phyloP scores from a whole-genome alignment of 257 asterid species.

The Nicotiana tabacum region DNA sequence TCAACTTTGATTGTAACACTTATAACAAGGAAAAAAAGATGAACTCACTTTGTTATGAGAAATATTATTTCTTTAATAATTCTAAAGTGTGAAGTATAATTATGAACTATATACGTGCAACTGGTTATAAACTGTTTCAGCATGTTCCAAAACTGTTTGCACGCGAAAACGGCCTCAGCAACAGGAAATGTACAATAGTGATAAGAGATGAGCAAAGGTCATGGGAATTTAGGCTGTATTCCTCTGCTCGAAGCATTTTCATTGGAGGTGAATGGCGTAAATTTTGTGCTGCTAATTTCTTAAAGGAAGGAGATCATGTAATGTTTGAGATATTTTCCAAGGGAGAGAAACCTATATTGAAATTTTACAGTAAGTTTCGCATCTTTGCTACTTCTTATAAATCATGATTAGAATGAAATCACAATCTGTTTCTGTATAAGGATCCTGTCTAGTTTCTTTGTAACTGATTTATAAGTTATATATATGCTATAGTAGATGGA shows the following conservation, averaged over 20 bases:
- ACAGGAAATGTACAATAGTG: background rate
- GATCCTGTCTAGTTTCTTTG: background rate
- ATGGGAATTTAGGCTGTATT: background rate
- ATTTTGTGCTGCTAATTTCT: background rate
- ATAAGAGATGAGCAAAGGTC: conserved; percentile 1
- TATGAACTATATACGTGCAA: background rate
- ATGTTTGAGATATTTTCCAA: background rate
- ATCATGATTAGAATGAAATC: background rate
- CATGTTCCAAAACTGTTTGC: background rate
- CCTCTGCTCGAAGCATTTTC: background rate
- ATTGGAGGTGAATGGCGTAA: background rate
- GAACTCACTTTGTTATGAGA: background rate
- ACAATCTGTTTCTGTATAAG: background rate
- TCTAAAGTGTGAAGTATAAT: background rate
- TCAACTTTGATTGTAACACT: background rate
- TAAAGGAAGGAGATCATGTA: background rate
- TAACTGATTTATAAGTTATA: background rate
- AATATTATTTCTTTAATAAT: background rate
- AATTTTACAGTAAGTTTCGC: background rate
- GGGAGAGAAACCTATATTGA: background rate
- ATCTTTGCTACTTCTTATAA: background rate
- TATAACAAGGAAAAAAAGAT: background rate
- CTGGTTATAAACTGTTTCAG: background rate
- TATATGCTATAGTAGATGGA: background rate
- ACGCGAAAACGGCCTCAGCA: background rate